Base-by-base conservation (phyloP, 768 basidiomycete genomes). In the Suillus paluster region DNA sequence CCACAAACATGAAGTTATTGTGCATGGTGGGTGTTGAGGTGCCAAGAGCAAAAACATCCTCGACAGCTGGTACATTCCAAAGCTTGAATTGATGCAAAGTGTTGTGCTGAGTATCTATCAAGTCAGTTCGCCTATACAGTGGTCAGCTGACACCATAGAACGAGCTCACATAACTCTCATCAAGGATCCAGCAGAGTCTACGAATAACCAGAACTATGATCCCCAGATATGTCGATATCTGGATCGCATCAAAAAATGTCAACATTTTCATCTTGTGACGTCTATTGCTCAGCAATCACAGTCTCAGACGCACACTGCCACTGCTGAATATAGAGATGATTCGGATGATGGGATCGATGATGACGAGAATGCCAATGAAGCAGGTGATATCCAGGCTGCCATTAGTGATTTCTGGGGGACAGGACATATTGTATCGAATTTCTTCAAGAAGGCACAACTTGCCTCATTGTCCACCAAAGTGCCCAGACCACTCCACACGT, bases 1-100 rank as follows among this genome's bases (percentile, higher is more conserved):
- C 7, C 57, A 75, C 69, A 81, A 81, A 59, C 33, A 70, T 1
- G 61, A 65, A 3, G 73, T 81, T 41, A 73, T 80, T 57, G 61
- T 79, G 12, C 69, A 71, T 2, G 67, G 72, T 19, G 76, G 69
- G 41, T 63, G 70, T 19, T 17, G 53, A 5, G 72, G 76, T 34
- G 72, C 69, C 45, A 64, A 60, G 38, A 63, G 69, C 30, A 45
- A 45, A 45, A 58, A 69, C 6, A 46, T 70, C 1, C 73, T 77
- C 38, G 44, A 74, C 10, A 62, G 79, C 52, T 82, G 75, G 68
- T 52, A 75, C 10, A 81, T 83, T 46, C 81, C 78, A 1, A 83
- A 83, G 63, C 73, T 81, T 4, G 74, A 80, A 44, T 64, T 78
- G 17, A 62, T 80, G 25, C 77, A 79, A 21, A 75, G 71, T 42